These are phyloP conservation scores for Coleophoma eucalyptorum DNA, from an alignment of 2,329 filamentous ascomycete species.

Conservation along the genomic window DNA sequence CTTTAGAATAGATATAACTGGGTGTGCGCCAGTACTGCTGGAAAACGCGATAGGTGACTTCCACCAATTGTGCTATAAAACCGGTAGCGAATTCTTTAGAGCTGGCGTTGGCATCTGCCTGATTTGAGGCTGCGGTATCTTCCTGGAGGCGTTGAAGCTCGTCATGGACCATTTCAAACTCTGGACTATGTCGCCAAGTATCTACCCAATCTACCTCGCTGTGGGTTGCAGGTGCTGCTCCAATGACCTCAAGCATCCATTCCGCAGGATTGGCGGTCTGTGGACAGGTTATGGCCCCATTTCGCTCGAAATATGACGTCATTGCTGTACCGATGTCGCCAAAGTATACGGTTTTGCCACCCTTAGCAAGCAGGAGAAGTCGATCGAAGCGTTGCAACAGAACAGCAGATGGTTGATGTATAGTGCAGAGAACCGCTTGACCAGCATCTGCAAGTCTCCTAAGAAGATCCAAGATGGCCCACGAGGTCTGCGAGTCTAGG, in stretches of 20 bases:
- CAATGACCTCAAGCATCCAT: constrained; percentile 65
- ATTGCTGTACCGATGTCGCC: constrained; percentile 58
- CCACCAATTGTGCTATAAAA: constrained; percentile 43
- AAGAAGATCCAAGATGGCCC: constrained; percentile 80
- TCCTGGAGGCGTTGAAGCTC: neutral
- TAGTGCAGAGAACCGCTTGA: constrained; percentile 82
- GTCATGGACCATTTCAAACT: neutral
- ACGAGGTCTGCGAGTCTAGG: constrained; percentile 85
- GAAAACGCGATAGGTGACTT: constrained; percentile 54
- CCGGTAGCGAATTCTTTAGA: constrained; percentile 56
- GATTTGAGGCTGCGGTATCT: neutral
- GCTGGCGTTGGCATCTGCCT: neutral
- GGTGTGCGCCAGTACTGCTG: constrained; percentile 60
- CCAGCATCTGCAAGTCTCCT: constrained; percentile 84
- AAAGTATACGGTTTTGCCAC: constrained; percentile 75
- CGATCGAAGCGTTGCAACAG: constrained; percentile 86
- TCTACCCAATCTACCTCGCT: constrained; percentile 58
- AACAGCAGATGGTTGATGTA: constrained; percentile 87
- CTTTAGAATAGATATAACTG: constrained; percentile 38
- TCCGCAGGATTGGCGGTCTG: constrained; percentile 71
- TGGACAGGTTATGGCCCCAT: constrained; percentile 61
- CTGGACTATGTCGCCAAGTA: constrained; percentile 20
- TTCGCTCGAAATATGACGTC: constrained; percentile 65
- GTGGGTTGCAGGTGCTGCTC: constrained; percentile 53
- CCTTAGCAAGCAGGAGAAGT: constrained; percentile 70